These are phyloP conservation scores for Septoria linicola DNA, from an alignment of 2,329 filamentous ascomycete species.

Conservation along the genomic window DNA sequence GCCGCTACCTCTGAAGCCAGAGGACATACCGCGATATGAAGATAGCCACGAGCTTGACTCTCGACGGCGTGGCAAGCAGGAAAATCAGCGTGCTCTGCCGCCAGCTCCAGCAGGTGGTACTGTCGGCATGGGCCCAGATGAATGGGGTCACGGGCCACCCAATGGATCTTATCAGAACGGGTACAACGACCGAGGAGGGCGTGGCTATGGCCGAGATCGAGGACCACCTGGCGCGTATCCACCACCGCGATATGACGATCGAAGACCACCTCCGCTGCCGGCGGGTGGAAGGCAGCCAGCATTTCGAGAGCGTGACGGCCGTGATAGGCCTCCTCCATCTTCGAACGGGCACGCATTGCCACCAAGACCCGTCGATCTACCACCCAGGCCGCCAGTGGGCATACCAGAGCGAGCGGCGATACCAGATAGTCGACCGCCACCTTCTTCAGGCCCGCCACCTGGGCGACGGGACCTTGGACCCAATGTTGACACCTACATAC, in stretches of 20 bases:
- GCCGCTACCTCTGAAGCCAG: constrained; percentile 76
- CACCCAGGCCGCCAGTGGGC: constrained; percentile 27
- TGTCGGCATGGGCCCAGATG: constrained; percentile 69
- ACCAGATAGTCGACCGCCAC: constrained; percentile 35
- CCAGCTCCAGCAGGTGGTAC: constrained; percentile 90
- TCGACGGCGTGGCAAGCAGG: constrained; percentile 75
- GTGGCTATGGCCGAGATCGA: constrained; percentile 34
- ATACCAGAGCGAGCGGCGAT: constrained; percentile 28
- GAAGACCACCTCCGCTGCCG: constrained; percentile 28
- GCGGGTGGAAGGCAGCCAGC: constrained; percentile 25
- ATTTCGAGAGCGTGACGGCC: constrained; percentile 29
- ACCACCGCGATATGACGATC: constrained; percentile 30
- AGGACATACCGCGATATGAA: constrained; percentile 86
- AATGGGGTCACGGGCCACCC: constrained; percentile 54
- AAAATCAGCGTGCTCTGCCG: constrained; percentile 77
- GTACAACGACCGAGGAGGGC: constrained; percentile 30
- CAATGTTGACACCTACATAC: constrained; percentile 48
- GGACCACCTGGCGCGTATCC: constrained; percentile 38
- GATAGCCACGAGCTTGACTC: constrained; percentile 92
- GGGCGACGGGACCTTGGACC: constrained; percentile 20
- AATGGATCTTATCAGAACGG: constrained; percentile 30
- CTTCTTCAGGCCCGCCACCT: constrained; percentile 14
- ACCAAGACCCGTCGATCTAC: constrained; percentile 24
- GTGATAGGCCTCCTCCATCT: constrained; percentile 19
- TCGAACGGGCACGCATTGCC: constrained; percentile 36